A percentile compares a stretch with the other conserved stretches of the same genome.
Conservation (phyloP, 139 green algal genomes). For the Coccomyxa sp. region DNA sequence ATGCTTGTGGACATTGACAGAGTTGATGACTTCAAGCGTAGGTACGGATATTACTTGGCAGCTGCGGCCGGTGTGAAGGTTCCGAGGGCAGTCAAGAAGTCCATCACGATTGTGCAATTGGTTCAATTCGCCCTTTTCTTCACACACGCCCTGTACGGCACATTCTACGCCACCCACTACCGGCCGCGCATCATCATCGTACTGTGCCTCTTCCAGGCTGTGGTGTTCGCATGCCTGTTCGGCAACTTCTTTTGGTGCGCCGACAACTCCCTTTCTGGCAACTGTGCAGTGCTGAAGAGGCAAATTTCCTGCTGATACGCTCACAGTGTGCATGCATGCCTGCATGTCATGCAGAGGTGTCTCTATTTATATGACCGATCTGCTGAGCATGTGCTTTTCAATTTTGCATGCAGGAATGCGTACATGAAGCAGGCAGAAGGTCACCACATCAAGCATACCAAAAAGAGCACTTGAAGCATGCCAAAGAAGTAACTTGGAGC, state of each 20-base stretch:
- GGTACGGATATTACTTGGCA: conserved; percentile 49
- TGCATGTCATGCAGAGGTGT: too few species aligned
- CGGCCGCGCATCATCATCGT: conserved; percentile 12
- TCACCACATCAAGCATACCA: too few species aligned
- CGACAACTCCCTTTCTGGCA: too few species aligned
- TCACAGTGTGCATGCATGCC: too few species aligned
- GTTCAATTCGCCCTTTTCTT: conserved; percentile 26
- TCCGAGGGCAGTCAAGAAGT: conserved; percentile 26
- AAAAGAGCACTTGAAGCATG: too few species aligned
- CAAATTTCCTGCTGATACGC: too few species aligned
- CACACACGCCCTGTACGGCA: conserved; percentile 1
- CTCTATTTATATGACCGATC: too few species aligned
- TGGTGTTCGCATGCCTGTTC: conserved; percentile 16
- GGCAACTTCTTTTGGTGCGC: conserved; percentile 19
- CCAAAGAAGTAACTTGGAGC: too few species aligned
- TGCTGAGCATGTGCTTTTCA: too few species aligned
- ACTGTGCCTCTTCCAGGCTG: conserved; percentile 12
- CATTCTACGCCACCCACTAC: conserved; percentile 9
- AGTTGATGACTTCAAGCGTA: neutral
- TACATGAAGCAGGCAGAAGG: too few species aligned
- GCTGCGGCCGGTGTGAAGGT: conserved; percentile 16
- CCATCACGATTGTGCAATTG: conserved; percentile 41
- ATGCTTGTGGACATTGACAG: neutral
- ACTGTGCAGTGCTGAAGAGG: too few species aligned
- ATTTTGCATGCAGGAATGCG: too few species aligned